Base-by-base conservation (phyloP, 1,284 basidiomycete genomes). In the Rhodotorula sp. region DNA sequence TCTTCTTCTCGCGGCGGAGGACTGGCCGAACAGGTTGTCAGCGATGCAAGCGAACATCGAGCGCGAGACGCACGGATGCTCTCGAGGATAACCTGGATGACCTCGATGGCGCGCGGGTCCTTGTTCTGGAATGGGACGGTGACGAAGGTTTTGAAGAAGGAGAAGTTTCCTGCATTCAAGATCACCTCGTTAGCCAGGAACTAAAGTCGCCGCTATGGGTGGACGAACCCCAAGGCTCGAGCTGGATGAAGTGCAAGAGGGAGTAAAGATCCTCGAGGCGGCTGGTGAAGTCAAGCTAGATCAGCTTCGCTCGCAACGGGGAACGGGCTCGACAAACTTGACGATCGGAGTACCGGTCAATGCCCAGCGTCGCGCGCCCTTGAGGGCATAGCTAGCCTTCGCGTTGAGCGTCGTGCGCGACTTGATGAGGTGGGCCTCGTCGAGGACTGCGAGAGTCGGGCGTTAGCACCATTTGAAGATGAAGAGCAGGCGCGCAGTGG, bases 291-390 rank as follows among this genome's bases (percentile, higher is more conserved):
- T 44, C 24, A 20, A 13, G 19, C 49, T n/a, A 36, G 19, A 22
- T 59, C 15, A 55, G 67, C 24, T 13, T 27, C 36, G 17, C 3
- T 29, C n/a, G n/a, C 8, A 20, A 24, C 7, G 34, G 9, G 3
- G n/a, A 59, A 34, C 11, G 54, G 30, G n/a, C 24, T 9, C 30
- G 15, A 70, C 70, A 55, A 89, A 87, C 79, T 99, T 99, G 68
- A 98, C 92, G 72, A 99, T 98, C 0, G 95, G 95, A 17, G 95
- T 98, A 44, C 93, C 90, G 8, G 93, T 96, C 20, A 97, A 86
- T 8, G 91, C 91, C 95, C 95, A 99, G 72, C 91, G 85, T 48
- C 91, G 84, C 68, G 88, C 84, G 4, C 90, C 90, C 58, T 85
- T 85, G 11, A 99, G 84, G 13, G 90, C 90, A 78, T 90, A 97